Percentiles rank a stretch among this genome's conserved stretches.
Evolutionary conservation across 2,329 filamentous ascomycete species (phyloP).

Genomic region (Cladosporium austrohemisphaericum): DNA sequence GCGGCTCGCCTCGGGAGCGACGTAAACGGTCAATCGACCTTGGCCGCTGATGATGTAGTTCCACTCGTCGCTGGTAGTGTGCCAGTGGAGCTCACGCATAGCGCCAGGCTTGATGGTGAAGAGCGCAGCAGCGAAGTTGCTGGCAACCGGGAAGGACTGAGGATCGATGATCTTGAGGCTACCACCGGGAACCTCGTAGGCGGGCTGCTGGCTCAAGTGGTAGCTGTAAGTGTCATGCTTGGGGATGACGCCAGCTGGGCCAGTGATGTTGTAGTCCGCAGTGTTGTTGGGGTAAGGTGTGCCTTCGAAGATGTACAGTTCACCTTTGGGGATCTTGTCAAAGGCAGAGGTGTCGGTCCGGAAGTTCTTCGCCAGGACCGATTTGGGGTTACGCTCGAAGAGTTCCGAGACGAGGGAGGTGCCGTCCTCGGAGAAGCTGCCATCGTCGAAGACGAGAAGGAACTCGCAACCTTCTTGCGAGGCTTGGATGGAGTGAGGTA

Average conservation of each 20-base stretch:
- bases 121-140: conserved; percentile 53
- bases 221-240: conserved; percentile 36
- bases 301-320: conserved; percentile 42
- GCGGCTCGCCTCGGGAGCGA: conserved; percentile 47
- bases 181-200: conserved; percentile 53
- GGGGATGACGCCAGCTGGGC: conserved; percentile 27
- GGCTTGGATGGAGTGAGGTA: conserved; percentile 31
- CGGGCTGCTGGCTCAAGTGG: conserved; percentile 46
- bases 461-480: conserved; percentile 56
- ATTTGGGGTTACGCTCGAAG: conserved; percentile 32
- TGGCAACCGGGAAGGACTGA: conserved; percentile 54
- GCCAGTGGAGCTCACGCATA: conserved; percentile 64
- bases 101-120: conserved; percentile 60
- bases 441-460: conserved; percentile 58
- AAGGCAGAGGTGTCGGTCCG: conserved; percentile 36
- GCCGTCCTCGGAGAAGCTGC: conserved; percentile 56
- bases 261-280: conserved; percentile 42
- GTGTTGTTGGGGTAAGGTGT: conserved; percentile 33
- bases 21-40: conserved; percentile 55
- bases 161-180: conserved; percentile 58
- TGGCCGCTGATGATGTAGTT: conserved; percentile 56
- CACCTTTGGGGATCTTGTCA: conserved; percentile 34
- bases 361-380: conserved; percentile 43
- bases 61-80: conserved; percentile 59
- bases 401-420: conserved; percentile 53